Evolutionary conservation across 1,139 yeast genomes (phyloP).

Genomic region (Ogataea hybrid): DNA sequence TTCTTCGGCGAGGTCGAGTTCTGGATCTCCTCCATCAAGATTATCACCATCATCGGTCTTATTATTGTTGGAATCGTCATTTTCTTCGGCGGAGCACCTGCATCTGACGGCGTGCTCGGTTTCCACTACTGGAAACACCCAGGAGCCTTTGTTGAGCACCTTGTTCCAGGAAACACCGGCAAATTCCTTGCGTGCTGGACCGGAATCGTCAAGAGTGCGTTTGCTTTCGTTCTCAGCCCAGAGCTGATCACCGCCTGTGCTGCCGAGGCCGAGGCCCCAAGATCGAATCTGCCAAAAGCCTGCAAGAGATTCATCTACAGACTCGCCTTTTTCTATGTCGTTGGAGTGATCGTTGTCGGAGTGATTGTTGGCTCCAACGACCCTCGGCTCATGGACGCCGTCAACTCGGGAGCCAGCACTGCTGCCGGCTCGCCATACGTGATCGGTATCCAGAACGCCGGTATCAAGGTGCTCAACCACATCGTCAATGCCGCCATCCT

Average conservation of each 20-base stretch:
- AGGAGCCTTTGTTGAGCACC: too few relatives aligned
- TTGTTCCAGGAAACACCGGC: too few relatives aligned
- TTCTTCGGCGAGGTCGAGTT: slow-evolving; percentile 55
- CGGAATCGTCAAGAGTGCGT: slow-evolving; percentile 70
- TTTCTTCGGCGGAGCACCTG: slow-evolving; percentile 45
- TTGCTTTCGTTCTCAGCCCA: slow-evolving; percentile 66
- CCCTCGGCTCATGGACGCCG: slow-evolving; percentile 35
- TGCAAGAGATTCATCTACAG: slow-evolving; percentile 46
- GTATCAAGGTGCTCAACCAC: slow-evolving; percentile 35
- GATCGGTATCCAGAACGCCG: slow-evolving; percentile 43
- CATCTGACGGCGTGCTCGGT: slow-evolving; percentile 43
- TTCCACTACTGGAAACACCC: slow-evolving; percentile 65
- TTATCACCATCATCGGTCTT: slow-evolving; percentile 35
- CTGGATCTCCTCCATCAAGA: slow-evolving; percentile 47
- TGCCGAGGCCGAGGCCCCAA: slow-evolving; percentile 46
- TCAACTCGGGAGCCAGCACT: slow-evolving; percentile 33
- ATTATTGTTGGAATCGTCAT: slow-evolving; percentile 36
- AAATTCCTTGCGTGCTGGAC: slow-evolving; percentile 51
- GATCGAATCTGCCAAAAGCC: slow-evolving; percentile 47
- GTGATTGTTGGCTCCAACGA: slow-evolving; percentile 41
- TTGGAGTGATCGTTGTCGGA: slow-evolving; percentile 46
- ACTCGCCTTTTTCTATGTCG: slow-evolving; percentile 44
- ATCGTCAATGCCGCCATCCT: slow-evolving; percentile 41
- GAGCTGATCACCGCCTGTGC: slow-evolving; percentile 51
- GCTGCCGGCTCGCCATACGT: slow-evolving; percentile 52